Percentiles rank a stretch among this genome's conserved stretches.
Evolutionary conservation across 2,329 filamentous ascomycete genomes (phyloP).

Genomic region (Sclerotinia spermophila): DNA sequence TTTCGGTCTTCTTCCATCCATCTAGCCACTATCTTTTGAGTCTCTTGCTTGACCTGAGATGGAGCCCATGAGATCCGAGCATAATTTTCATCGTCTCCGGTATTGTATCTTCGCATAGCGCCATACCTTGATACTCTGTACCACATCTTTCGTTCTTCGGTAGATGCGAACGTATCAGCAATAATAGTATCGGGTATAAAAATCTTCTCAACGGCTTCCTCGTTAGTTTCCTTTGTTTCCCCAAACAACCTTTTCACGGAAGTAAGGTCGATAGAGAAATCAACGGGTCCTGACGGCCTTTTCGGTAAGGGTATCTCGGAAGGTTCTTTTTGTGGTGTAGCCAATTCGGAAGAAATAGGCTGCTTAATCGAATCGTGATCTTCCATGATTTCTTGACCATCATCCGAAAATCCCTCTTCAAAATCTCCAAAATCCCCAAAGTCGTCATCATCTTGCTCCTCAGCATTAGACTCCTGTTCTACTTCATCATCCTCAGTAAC

Average conservation of each 20-base stretch:
- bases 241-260: constrained; percentile 34
- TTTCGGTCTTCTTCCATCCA: constrained; percentile 66
- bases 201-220: constrained; percentile 27
- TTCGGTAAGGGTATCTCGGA: not conserved
- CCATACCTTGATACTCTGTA: constrained; percentile 61
- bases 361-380: not conserved
- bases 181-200: constrained; percentile 33
- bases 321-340: not conserved
- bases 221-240: constrained; percentile 21
- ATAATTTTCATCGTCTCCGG: constrained; percentile 58
- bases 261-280: constrained; percentile 30
- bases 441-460: constrained; percentile 31
- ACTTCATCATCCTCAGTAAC: constrained; percentile 12
- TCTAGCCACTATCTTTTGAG: constrained; percentile 55
- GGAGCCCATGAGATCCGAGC: constrained; percentile 54
- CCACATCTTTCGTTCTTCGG: constrained; percentile 60
- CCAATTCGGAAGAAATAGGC: not conserved
- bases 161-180: constrained; percentile 50
- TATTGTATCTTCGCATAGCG: constrained; percentile 54
- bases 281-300: constrained; percentile 26
- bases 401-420: constrained; percentile 35
- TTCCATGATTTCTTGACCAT: constrained; percentile 22
- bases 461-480: not conserved
- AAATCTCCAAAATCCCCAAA: constrained; percentile 42
- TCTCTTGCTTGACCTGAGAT: constrained; percentile 52